Conservation (phyloP, 305 asterid species). For the Striga hermonthica region DNA sequence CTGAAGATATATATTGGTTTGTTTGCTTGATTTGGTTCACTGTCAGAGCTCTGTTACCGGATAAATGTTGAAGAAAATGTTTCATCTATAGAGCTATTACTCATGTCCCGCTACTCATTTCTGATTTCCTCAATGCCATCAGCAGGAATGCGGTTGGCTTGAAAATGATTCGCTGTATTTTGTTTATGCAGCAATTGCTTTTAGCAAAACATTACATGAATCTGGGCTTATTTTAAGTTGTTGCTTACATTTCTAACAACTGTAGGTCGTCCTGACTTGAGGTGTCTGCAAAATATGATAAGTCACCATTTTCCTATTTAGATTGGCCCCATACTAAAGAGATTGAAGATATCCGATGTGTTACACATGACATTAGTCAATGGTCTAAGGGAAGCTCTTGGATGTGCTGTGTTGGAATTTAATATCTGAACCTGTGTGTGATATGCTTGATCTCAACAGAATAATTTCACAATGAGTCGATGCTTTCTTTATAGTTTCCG, state of each 20-base stretch:
- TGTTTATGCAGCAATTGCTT: constrained; percentile 21
- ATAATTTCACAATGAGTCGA: background rate
- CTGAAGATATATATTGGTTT: constrained; percentile 12
- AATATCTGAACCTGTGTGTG: constrained; percentile 8
- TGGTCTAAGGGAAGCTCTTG: constrained; percentile 13
- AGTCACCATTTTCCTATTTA: background rate
- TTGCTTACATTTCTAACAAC: constrained; percentile 12
- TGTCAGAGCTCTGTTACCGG: constrained; percentile 9
- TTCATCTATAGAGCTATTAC: constrained; percentile 11
- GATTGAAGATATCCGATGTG: constrained; percentile 18
- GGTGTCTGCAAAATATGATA: background rate
- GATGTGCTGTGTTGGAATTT: constrained; percentile 1
- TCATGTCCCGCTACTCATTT: background rate
- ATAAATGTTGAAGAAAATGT: constrained; percentile 16
- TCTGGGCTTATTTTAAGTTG: background rate
- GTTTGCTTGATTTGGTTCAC: constrained; percentile 22
- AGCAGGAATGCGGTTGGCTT: constrained; percentile 14
- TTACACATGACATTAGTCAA: background rate
- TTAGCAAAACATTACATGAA: background rate
- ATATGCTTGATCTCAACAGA: constrained; percentile 2
- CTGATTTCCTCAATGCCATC: constrained; percentile 20
- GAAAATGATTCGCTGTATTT: constrained; percentile 12
- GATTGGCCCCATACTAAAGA: constrained; percentile 20
- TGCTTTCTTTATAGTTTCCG: background rate
- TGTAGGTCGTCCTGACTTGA: constrained; percentile 1